These are phyloP conservation scores for Chiua virens DNA, from an alignment of 768 basidiomycete species.

Conservation along the genomic window DNA sequence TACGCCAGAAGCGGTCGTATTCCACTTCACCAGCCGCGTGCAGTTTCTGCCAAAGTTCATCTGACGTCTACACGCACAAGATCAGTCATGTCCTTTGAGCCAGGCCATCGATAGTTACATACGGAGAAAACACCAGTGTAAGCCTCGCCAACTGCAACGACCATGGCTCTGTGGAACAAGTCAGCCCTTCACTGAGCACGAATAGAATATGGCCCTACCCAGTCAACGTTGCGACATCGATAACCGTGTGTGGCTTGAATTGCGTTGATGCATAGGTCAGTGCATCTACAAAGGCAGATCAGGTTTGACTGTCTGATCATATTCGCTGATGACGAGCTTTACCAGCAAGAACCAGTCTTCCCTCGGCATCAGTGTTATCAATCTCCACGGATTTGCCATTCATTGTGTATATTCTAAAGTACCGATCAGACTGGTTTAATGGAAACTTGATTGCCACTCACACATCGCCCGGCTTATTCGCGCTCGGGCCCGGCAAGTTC, in stretches of 20 bases:
- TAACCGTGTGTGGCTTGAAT: conserved; percentile 77
- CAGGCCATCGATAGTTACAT: conserved; percentile 13
- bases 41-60: conserved; percentile 71
- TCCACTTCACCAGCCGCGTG: conserved; percentile 69
- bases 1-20: conserved; percentile 85
- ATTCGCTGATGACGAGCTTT: conserved; percentile 12
- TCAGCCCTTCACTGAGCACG: neutral
- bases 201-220: conserved; percentile 43
- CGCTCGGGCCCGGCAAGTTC: conserved; percentile 75
- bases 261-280: conserved; percentile 78
- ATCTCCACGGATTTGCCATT: conserved; percentile 86
- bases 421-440: neutral
- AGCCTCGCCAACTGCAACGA: conserved; percentile 70
- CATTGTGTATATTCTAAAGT: conserved; percentile 72
- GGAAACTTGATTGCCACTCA: conserved; percentile 37
- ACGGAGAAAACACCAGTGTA: conserved; percentile 82
- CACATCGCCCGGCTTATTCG: conserved; percentile 83
- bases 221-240: conserved; percentile 88
- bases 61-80: conserved; percentile 52
- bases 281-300: conserved; percentile 52
- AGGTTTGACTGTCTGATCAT: neutral
- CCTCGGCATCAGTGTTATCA: conserved; percentile 87
- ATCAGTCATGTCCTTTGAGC: neutral
- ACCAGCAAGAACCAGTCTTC: conserved; percentile 75
- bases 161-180: conserved; percentile 55